Evolutionary conservation across 371 early-diverging fungal species (phyloP).

Genomic region (Conidiobolus incongruus): DNA sequence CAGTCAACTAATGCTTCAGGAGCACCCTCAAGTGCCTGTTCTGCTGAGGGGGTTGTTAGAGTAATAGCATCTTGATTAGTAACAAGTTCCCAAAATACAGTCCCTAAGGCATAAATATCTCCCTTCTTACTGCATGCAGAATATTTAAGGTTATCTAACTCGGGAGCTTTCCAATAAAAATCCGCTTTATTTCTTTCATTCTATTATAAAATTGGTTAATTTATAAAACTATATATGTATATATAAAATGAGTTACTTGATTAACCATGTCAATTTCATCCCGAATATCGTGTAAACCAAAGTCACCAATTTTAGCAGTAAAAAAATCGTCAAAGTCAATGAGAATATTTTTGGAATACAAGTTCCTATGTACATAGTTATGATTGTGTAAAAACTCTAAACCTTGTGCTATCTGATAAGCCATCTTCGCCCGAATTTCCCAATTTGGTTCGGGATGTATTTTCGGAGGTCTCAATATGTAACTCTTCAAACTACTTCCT

Average conservation of each 20-base stretch:
- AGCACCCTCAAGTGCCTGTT: not conserved
- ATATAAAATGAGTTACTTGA: too few relatives aligned
- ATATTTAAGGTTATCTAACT: not conserved
- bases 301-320: not conserved
- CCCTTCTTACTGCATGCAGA: not conserved
- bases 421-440: not conserved
- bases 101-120: not conserved
- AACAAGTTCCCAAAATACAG: not conserved
- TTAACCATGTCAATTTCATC: not conserved
- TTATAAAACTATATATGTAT: too few relatives aligned
- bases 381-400: slow-evolving; percentile 2
- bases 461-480: not conserved
- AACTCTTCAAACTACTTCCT: not conserved
- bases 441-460: not conserved
- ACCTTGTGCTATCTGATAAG: not conserved
- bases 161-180: slow-evolving; percentile 1
- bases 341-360: not conserved
- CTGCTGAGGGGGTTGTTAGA: not conserved
- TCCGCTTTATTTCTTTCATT: not conserved
- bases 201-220: too few relatives aligned
- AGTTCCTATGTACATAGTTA: slow-evolving; percentile 1
- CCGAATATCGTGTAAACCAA: not conserved
- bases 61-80: not conserved
- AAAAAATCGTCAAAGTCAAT: not conserved
- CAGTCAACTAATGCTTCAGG: not conserved